phyloP scores from a whole-genome alignment of 805 yeast species.

The Kodamaea hsintzibuensis region DNA sequence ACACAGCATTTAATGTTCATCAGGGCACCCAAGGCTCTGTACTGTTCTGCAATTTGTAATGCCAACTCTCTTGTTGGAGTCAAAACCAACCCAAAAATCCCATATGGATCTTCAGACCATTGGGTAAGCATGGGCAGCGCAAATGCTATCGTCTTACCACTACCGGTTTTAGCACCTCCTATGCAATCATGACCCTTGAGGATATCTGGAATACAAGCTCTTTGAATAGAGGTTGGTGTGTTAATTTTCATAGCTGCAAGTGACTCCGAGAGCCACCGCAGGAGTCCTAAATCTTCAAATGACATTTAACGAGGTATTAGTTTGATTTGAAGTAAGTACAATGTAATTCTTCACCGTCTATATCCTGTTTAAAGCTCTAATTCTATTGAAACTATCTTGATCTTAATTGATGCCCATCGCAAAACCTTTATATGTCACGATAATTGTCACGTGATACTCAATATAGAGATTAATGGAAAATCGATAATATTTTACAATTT shows the following conservation, averaged over 20 bases:
- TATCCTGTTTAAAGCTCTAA: too few species aligned
- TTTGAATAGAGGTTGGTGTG: constrained; percentile 84
- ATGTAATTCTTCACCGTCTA: too few species aligned
- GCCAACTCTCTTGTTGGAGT: constrained; percentile 97
- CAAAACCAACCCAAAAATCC: constrained; percentile 82
- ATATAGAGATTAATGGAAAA: not conserved
- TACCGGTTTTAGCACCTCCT: constrained; percentile 98
- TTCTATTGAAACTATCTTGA: not conserved
- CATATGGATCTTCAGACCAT: constrained; percentile 95
- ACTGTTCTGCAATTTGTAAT: constrained; percentile 94
- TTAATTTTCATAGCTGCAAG: constrained; percentile 77
- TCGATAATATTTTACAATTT: not conserved
- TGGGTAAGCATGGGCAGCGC: constrained; percentile 95
- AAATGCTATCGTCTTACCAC: constrained; percentile 97
- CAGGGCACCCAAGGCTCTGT: constrained; percentile 85
- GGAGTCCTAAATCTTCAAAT: constrained; percentile 69
- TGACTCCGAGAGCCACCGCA: constrained; percentile 85
- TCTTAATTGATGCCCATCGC: constrained; percentile 2
- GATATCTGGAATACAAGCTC: constrained; percentile 85
- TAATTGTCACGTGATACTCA: not conserved
- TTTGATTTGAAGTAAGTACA: too few species aligned
- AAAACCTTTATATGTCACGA: not conserved
- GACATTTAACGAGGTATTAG: constrained; percentile 28
- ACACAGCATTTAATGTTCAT: constrained; percentile 84
- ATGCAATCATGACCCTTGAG: constrained; percentile 85